Conservation (phyloP, 495 filamentous ascomycete genomes). For the Clohesyomyces aquaticus region DNA sequence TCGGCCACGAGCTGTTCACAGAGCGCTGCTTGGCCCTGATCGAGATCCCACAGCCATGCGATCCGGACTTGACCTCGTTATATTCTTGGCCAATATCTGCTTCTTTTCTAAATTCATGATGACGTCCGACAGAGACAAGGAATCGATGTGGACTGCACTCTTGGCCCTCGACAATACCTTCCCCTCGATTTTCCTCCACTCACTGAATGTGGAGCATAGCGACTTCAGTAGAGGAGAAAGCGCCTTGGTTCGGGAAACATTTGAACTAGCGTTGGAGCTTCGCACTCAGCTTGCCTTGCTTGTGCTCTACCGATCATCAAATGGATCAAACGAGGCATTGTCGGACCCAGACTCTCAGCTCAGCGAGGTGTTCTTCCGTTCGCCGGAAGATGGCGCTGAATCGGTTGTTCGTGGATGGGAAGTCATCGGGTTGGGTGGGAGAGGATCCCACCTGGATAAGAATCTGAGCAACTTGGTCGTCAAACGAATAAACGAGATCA, state of each 20-base stretch:
- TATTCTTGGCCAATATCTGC: conserved; percentile 53
- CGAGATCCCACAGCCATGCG: conserved; percentile 30
- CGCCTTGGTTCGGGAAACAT: conserved; percentile 42
- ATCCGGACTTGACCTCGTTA: conserved; percentile 46
- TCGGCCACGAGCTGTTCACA: conserved; percentile 32
- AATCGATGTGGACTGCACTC: conserved; percentile 29
- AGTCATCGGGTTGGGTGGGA: conserved; percentile 8
- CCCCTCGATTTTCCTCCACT: conserved; percentile 43
- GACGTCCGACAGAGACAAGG: conserved; percentile 10
- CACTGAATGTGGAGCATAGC: conserved; percentile 15
- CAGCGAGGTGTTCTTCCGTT: conserved; percentile 20
- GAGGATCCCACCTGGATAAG: background rate
- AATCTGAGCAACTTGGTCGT: conserved; percentile 9
- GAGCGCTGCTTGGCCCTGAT: conserved; percentile 33
- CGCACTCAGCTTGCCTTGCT: conserved; percentile 50
- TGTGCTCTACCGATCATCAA: conserved; percentile 26
- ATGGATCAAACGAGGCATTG: conserved; percentile 33
- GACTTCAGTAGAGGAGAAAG: conserved; percentile 35
- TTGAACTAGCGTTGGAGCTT: conserved; percentile 49
- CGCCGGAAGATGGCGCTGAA: background rate
- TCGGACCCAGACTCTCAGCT: conserved; percentile 44
- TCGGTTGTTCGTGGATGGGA: conserved; percentile 24
- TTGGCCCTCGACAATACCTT: conserved; percentile 46
- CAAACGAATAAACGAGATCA: conserved; percentile 42
- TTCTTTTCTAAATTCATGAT: conserved; percentile 45